phyloP scores from a whole-genome alignment of 306 rosid genomes.

The Pachyrhizus erosus region DNA sequence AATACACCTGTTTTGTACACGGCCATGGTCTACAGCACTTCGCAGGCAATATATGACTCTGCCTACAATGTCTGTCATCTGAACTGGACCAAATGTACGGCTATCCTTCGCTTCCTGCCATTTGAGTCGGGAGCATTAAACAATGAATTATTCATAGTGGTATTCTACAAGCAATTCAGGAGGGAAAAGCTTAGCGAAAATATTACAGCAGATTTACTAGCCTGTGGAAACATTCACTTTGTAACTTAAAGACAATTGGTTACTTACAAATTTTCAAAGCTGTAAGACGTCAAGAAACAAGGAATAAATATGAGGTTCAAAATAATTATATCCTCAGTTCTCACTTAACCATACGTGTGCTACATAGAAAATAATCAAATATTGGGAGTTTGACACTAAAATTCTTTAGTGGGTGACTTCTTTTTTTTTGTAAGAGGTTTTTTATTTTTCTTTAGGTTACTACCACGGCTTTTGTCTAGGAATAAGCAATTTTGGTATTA shows the following conservation, averaged over 20 bases:
- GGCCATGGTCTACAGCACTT: conserved; percentile 95
- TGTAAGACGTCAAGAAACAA: background rate
- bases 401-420: background rate
- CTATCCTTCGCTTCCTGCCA: conserved; percentile 94
- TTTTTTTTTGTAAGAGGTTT: background rate
- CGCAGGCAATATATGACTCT: conserved; percentile 91
- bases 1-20: conserved; percentile 82
- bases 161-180: conserved; percentile 6
- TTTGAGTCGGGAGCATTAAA: conserved; percentile 35
- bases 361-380: background rate
- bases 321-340: conserved; percentile 13
- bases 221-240: conserved; percentile 22
- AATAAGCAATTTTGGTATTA: conserved; percentile 14
- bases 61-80: conserved; percentile 83
- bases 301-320: conserved; percentile 30
- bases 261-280: conserved; percentile 17
- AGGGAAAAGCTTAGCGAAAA: conserved; percentile 18
- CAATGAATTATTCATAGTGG: background rate
- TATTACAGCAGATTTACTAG: conserved; percentile 23
- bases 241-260: conserved; percentile 6
- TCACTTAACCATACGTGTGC: background rate
- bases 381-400: conserved; percentile 14
- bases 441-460: background rate
- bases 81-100: conserved; percentile 89
- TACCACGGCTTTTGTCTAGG: background rate